Evolutionary conservation across 2,329 filamentous ascomycete genomes (phyloP), one percentile per base, ranked within the genome.

Genomic region (Colletotrichum destructivum): DNA sequence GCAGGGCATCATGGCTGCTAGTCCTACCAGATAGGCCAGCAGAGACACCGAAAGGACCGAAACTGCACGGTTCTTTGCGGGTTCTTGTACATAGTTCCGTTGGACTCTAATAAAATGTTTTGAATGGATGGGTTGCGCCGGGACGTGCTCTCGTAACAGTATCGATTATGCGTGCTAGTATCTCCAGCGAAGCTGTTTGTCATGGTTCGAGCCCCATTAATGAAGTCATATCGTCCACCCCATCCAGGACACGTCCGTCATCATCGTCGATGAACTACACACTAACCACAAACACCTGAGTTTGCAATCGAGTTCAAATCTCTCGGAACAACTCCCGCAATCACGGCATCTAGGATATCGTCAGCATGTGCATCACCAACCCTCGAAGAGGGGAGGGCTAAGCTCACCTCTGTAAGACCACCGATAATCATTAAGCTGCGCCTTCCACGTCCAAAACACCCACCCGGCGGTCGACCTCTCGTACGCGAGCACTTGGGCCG

Each of bases 391-490:
- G 31, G 5, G 15, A 21, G 1, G 40, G 15, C 44, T 52, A 31
- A 6, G 57, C 72, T 26, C 47, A 66, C 72, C 72, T 70, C 66
- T 69, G 60, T 79, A 79, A 9, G 77, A 78, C 78, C 78, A 79
- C n/a, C 76, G 71, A 23, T 78, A 78, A 63, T 79, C 78, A 9
- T 77, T 76, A 16, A 79, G 66, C 67, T 79, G 77, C 18, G 78
- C 77, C 79, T 90, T 91, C 89, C 89, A 91, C 0, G 84, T 84
- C 89, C 89, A 91, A 75, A 90, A 91, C 3, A 88, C 78, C 88
- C 88, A 91, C 0, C 88, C 88, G 9, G 82, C 81, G 2, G 81
- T 73, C 18, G 82, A 79, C 67, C 83, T 83, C 80, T 91, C 89
- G 75, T 89, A 91, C 0, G 85, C 79, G 55, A 84, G 81, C 0